These are phyloP conservation scores for Rachicladosporium sp. DNA, from an alignment of 2,329 filamentous ascomycete species.

Conservation along the genomic window DNA sequence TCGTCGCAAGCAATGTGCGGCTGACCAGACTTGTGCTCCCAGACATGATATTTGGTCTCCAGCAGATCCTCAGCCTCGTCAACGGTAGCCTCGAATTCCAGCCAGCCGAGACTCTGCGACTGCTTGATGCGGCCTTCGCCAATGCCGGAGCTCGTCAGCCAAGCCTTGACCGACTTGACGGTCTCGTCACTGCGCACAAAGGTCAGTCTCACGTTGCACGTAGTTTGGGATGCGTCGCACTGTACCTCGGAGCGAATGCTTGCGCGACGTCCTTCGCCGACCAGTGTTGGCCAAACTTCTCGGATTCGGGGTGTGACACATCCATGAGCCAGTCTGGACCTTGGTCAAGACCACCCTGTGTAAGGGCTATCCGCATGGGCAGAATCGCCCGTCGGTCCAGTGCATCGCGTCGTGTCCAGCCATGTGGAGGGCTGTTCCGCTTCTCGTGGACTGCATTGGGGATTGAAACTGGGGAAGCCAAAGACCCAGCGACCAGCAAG, in stretches of 20 bases:
- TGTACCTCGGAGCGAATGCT: conserved; percentile 29
- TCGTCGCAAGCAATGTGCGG: conserved; percentile 27
- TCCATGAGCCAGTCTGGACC: conserved; percentile 21
- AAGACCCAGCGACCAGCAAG: conserved; percentile 9
- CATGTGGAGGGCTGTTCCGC: conserved; percentile 14
- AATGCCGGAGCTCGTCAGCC: conserved; percentile 44
- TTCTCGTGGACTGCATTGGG: conserved; percentile 21
- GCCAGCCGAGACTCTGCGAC: conserved; percentile 41
- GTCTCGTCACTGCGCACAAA: conserved; percentile 24
- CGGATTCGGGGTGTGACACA: conserved; percentile 32
- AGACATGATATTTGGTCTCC: conserved; percentile 41
- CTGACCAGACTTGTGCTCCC: conserved; percentile 29
- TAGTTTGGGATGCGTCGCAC: conserved; percentile 4
- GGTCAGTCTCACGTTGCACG: conserved; percentile 2
- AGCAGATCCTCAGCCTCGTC: conserved; percentile 42
- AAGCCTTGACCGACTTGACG: conserved; percentile 39
- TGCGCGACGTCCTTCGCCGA: conserved; percentile 31
- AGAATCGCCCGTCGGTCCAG: conserved; percentile 19
- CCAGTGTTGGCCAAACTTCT: conserved; percentile 32
- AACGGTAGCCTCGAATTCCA: conserved; percentile 43
- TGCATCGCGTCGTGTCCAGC: conserved; percentile 17
- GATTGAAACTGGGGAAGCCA: conserved; percentile 13
- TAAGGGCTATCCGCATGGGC: conserved; percentile 24
- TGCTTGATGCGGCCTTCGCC: conserved; percentile 34
- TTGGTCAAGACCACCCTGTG: conserved; percentile 23